Percentiles rank a stretch among this genome's conserved stretches.
Evolutionary conservation across 176 grass and related monocot genomes (phyloP).

Genomic region (Musa troglodytarum): DNA sequence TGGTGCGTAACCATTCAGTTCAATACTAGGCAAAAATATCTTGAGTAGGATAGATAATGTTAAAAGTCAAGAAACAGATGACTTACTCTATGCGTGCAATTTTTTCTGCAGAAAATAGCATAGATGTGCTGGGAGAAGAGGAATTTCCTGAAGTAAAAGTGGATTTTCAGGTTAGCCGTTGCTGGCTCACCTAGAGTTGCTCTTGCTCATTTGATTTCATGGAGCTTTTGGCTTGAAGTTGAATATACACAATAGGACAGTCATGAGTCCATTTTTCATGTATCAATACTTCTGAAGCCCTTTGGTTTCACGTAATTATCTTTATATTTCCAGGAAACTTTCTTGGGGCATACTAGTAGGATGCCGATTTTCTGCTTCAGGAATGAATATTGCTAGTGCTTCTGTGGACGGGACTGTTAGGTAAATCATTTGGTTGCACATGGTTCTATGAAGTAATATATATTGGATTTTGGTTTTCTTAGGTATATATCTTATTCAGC

Average conservation of each 20-base stretch:
- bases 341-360: constrained; percentile 94
- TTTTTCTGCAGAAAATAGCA: constrained; percentile 28
- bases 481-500: constrained; percentile 19
- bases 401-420: constrained; percentile 92
- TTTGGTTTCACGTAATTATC: background rate
- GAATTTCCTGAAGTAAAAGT: constrained; percentile 92
- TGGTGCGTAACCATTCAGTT: background rate
- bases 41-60: background rate
- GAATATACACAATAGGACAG: too few relatives aligned
- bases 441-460: background rate
- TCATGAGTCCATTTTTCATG: too few relatives aligned
- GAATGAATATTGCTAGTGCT: constrained; percentile 87
- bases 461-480: background rate
- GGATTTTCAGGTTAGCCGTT: constrained; percentile 68
- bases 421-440: constrained; percentile 34
- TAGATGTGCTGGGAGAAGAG: constrained; percentile 49
- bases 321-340: constrained; percentile 62
- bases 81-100: background rate
- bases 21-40: background rate
- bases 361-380: constrained; percentile 96
- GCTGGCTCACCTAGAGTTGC: background rate
- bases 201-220: background rate
- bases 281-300: background rate
- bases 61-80: background rate
- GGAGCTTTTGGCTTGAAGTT: too few relatives aligned